A percentile compares a stretch with the other conserved stretches of the same genome.
Conservation (phyloP, 345 rosid genomes). For the Populus simonii region DNA sequence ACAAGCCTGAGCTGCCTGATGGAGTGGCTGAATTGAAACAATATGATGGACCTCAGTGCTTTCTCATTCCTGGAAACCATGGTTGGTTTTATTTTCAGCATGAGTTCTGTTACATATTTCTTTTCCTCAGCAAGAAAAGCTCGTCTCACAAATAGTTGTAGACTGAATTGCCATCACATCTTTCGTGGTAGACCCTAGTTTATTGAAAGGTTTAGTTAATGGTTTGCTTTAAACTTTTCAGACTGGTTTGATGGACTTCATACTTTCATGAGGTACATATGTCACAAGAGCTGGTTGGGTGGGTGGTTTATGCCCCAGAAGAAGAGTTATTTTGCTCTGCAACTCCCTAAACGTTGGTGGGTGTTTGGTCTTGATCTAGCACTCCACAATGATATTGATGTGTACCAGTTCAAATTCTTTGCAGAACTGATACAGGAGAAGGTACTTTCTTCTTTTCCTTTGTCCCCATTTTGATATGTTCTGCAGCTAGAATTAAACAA, state of each 20-base stretch:
- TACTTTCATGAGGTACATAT: constrained; percentile 96
- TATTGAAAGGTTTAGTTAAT: constrained; percentile 1
- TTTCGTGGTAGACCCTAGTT: neutral
- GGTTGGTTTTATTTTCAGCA: constrained; percentile 51
- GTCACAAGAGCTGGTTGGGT: constrained; percentile 99
- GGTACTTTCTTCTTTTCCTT: constrained; percentile 42
- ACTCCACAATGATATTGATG: constrained; percentile 96
- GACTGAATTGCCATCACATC: neutral
- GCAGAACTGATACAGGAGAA: constrained; percentile 66
- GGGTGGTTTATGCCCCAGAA: constrained; percentile 99
- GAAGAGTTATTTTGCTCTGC: constrained; percentile 97
- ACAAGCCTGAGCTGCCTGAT: constrained; percentile 82
- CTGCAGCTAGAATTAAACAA: neutral
- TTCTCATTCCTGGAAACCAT: constrained; percentile 94
- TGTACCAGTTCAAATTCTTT: constrained; percentile 96
- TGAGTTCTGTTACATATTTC: constrained; percentile 4
- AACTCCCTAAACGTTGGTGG: constrained; percentile 95
- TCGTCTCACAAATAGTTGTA: neutral
- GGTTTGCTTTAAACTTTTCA: constrained; percentile 25
- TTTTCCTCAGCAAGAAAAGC: too few relatives aligned
- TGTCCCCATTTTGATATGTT: constrained; percentile 3
- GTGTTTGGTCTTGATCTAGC: constrained; percentile 98
- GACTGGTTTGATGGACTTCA: constrained; percentile 99
- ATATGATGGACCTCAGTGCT: constrained; percentile 93
- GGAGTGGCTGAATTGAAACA: constrained; percentile 67